Percentiles rank a stretch among this genome's conserved stretches.
These are phyloP conservation scores for Geotrichum reessii DNA, from an alignment of 1,139 yeast species.

Conservation along the genomic window DNA sequence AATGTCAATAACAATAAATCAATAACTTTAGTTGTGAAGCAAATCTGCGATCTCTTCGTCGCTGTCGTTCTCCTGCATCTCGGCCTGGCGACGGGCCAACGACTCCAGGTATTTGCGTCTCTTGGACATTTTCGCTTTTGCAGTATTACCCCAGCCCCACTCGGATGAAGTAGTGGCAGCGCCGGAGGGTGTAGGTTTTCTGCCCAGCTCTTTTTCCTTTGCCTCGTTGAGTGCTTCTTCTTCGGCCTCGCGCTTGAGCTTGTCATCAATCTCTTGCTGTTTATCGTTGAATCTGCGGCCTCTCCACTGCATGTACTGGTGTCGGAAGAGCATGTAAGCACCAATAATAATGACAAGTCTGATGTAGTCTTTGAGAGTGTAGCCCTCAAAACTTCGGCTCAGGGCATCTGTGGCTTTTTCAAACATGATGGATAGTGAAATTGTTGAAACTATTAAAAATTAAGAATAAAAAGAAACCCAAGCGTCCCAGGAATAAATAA, in stretches of 20 bases:
- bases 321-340: slow-evolving; percentile 17
- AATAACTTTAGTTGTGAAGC: slow-evolving; percentile 1
- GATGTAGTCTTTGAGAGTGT: slow-evolving; percentile 16
- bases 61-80: slow-evolving; percentile 19
- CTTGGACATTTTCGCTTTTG: slow-evolving; percentile 11
- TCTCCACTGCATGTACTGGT: slow-evolving; percentile 16
- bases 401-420: slow-evolving; percentile 10
- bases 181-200: background rate
- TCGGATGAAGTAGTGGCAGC: background rate
- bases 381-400: slow-evolving; percentile 12
- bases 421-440: slow-evolving; percentile 4
- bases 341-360: slow-evolving; percentile 18
- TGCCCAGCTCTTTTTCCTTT: slow-evolving; percentile 6
- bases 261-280: slow-evolving; percentile 12
- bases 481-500: background rate
- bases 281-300: slow-evolving; percentile 9
- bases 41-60: slow-evolving; percentile 18
- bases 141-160: slow-evolving; percentile 19
- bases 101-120: slow-evolving; percentile 17
- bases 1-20: background rate
- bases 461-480: background rate
- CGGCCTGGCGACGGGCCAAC: slow-evolving; percentile 17
- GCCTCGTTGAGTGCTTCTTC: slow-evolving; percentile 11
- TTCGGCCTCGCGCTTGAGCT: slow-evolving; percentile 8
- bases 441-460: too few species aligned